Percentiles rank a stretch among this genome's conserved stretches.
Evolutionary conservation across 148 eudicot genomes (phyloP).

Genomic region (Chenopodium formosanum): DNA sequence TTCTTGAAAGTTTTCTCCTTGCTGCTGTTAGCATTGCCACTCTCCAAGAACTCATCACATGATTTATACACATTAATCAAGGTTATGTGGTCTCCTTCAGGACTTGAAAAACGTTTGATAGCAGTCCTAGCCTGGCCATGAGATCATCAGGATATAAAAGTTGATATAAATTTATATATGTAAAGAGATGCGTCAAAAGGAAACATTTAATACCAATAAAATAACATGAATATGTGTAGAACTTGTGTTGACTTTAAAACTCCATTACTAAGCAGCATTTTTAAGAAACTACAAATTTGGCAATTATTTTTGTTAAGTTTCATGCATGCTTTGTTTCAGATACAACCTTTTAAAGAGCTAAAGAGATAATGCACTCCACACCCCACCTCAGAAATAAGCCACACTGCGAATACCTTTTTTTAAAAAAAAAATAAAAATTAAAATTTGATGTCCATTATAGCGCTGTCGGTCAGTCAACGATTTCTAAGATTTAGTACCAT

Average conservation of each 20-base stretch:
- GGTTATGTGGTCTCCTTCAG: constrained; percentile 89
- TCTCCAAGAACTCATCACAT: constrained; percentile 65
- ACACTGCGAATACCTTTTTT: background rate
- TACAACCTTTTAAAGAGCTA: background rate
- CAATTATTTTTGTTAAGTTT: background rate
- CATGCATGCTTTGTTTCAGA: background rate
- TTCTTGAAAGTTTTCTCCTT: constrained; percentile 65
- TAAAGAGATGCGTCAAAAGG: background rate
- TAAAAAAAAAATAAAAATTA: too few relatives aligned
- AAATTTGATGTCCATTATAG: background rate
- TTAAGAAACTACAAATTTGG: background rate
- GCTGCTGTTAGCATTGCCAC: constrained; percentile 42
- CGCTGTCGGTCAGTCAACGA: background rate
- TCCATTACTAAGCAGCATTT: background rate
- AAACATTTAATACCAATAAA: background rate
- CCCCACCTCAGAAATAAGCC: background rate
- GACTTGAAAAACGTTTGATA: constrained; percentile 66
- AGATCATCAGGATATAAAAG: constrained; percentile 2
- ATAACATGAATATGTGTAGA: background rate
- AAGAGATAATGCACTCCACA: background rate
- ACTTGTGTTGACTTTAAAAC: background rate
- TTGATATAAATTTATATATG: background rate
- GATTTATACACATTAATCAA: constrained; percentile 69
- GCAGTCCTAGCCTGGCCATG: constrained; percentile 62
- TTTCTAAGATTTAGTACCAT: background rate